phyloP scores from a whole-genome alignment of 1,284 basidiomycete species.

The Trichosporon faecale region DNA sequence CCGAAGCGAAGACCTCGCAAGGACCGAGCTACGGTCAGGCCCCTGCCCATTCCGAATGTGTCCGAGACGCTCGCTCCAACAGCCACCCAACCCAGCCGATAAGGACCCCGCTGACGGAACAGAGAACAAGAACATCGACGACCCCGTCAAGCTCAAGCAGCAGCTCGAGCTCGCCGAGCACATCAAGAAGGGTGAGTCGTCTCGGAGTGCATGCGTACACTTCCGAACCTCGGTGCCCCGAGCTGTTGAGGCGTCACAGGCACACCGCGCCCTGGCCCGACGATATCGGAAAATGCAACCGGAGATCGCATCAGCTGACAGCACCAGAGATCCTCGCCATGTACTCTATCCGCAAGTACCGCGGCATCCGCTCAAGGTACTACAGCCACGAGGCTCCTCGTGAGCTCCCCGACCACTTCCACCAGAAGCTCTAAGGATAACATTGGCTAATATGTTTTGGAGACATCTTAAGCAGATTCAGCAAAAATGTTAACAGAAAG shows the following conservation, averaged over 20 bases:
- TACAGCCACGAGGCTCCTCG: constrained; percentile 41
- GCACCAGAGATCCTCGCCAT: constrained; percentile 74
- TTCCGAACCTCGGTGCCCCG: not conserved
- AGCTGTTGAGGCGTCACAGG: not conserved
- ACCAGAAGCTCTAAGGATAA: constrained; percentile 9
- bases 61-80: not conserved
- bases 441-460: not conserved
- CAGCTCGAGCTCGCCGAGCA: constrained; percentile 77
- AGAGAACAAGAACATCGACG: constrained; percentile 71
- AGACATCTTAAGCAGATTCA: not conserved
- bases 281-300: not conserved
- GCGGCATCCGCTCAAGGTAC: constrained; percentile 74
- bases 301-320: constrained; percentile 9
- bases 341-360: constrained; percentile 80
- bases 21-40: not conserved
- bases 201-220: not conserved
- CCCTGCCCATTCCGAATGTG: not conserved
- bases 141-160: constrained; percentile 70
- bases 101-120: constrained; percentile 9
- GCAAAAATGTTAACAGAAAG: not conserved
- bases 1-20: not conserved
- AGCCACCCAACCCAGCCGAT: not conserved
- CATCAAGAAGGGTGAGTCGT: constrained; percentile 75
- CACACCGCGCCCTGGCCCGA: not conserved
- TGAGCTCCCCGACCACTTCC: constrained; percentile 19